Base-by-base conservation (phyloP, 495 filamentous ascomycete species). In the Xylaria scruposa region DNA sequence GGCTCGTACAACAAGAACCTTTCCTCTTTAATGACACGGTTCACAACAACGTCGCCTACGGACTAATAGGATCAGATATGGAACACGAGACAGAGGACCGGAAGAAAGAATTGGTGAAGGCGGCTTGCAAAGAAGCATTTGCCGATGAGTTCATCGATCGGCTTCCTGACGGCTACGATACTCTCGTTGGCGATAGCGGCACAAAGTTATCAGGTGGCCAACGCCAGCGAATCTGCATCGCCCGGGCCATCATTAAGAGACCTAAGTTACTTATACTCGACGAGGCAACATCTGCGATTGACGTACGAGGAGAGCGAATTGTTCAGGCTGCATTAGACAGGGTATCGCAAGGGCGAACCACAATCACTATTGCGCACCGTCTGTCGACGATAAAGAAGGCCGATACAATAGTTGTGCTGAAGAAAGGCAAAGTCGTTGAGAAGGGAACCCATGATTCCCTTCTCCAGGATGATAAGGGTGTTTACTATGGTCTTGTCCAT, bases 251-350 rank as follows among this genome's bases (percentile, higher is more conserved):
- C 44, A 81, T 97, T 19, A 89, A 90, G 65, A 86, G 94, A 68
- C 91, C 93, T 0, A 90, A 91, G 53, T 90, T 97, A 44, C 81
- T 97, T 29, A 90, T 97, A 21, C 83, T 97, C 64, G 94, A 97
- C 77, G 94, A 97, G 76, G 93, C 93, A 6, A 97, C 94, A 3
- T 90, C 89, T 77, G 91, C 93, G 29, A 83, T 97, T n/a, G 94
- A 97, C 77, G 85, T 87, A 13, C 86, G 85, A 33, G 92, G 91
- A 70, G 92, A 94, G 74, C 83, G 84, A 31, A 86, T 88, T 31
- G 87, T 96, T 40, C 91, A 95, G 79, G 88, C 87, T n/a, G 88
- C 89, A 4, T 85, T 96, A 46, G 89, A 93, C 63, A 84, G 88
- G 60, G 91, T 90, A 77, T 86, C 91, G 3, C 84, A 87, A 64